Conservation (phyloP, 176 grass and related monocot species). For the Hsuehochloa calcarea region DNA sequence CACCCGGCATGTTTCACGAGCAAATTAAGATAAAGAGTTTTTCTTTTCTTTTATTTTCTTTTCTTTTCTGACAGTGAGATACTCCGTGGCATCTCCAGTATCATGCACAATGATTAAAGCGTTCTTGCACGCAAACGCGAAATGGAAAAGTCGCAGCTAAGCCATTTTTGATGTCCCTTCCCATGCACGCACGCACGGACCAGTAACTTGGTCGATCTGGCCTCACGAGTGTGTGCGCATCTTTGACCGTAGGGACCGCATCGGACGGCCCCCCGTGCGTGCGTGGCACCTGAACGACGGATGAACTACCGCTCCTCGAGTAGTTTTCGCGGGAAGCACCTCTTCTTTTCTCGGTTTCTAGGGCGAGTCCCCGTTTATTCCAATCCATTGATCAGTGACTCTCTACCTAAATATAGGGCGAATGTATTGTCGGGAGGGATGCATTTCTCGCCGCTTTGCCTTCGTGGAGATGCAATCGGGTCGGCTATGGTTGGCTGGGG, state of each 20-base stretch:
- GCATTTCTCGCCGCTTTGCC: too few species aligned
- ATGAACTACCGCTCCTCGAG: background rate
- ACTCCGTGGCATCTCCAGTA: background rate
- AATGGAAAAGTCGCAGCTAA: background rate
- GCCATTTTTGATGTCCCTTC: background rate
- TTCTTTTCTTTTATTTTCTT: too few species aligned
- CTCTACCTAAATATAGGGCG: background rate
- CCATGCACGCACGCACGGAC: background rate
- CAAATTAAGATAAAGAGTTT: background rate
- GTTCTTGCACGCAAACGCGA: background rate
- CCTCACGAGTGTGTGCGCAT: background rate
- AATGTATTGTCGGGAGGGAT: too few species aligned
- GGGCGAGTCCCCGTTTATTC: background rate
- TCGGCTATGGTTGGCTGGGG: too few species aligned
- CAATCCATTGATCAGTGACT: background rate
- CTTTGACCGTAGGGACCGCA: conserved; percentile 36
- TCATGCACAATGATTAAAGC: background rate
- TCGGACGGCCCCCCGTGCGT: conserved; percentile 20
- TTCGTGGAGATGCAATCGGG: too few species aligned
- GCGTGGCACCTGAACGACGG: background rate
- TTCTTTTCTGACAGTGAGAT: background rate
- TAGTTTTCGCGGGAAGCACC: background rate
- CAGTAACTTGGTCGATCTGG: background rate
- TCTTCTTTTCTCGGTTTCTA: background rate
- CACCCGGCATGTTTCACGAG: background rate